Evolutionary conservation across 2,329 filamentous ascomycete species (phyloP).

Genomic region (Scedosporium apiospermum): DNA sequence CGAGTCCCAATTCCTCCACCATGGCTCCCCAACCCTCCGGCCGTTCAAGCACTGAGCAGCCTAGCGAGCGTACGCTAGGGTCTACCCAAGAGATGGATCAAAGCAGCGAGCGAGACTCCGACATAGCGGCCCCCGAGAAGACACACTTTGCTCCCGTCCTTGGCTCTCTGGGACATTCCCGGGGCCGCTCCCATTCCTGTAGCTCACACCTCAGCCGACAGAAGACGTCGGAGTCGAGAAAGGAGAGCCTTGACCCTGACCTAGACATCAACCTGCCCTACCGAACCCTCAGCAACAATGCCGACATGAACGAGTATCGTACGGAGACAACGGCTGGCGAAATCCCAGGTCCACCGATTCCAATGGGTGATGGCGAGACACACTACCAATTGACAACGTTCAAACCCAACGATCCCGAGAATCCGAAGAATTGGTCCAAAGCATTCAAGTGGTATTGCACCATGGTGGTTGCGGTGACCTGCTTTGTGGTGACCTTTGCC

Average conservation of each 20-base stretch:
- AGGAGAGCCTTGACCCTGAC: constrained; percentile 28
- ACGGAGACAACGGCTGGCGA: constrained; percentile 50
- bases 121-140: not conserved
- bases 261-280: constrained; percentile 52
- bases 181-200: constrained; percentile 11
- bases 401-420: constrained; percentile 60
- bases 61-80: not conserved
- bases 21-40: not conserved
- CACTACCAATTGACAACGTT: constrained; percentile 62
- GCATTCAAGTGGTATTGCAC: constrained; percentile 74
- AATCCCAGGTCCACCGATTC: constrained; percentile 36
- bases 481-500: constrained; percentile 59
- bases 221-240: constrained; percentile 10
- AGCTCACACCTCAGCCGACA: constrained; percentile 8
- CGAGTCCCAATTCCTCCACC: not conserved
- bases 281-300: constrained; percentile 49
- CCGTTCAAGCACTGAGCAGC: not conserved
- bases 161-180: constrained; percentile 11
- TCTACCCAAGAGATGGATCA: not conserved
- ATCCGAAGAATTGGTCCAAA: constrained; percentile 81
- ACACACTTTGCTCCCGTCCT: constrained; percentile 10
- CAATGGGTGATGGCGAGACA: constrained; percentile 28
- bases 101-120: not conserved
- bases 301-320: constrained; percentile 59
- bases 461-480: constrained; percentile 70